phyloP scores from a whole-genome alignment of 345 rosid species.

The Bruguiera gymnorhiza region DNA sequence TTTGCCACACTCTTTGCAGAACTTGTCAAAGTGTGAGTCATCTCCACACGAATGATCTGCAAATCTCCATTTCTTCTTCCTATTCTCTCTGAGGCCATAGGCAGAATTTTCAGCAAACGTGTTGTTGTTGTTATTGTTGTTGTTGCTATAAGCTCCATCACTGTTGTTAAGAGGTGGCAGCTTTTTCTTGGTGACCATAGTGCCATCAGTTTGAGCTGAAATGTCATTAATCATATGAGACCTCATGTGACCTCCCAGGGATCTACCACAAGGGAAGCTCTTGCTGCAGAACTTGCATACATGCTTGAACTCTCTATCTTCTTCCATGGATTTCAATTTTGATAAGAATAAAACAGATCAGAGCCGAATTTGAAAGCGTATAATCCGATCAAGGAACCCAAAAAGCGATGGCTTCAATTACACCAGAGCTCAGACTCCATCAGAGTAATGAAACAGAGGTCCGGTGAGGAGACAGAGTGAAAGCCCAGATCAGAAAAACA shows the following conservation, averaged over 20 bases:
- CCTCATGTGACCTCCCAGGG: conserved; percentile 77
- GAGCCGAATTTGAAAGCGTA: neutral
- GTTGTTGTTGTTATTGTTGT: neutral
- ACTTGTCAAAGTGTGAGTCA: conserved; percentile 27
- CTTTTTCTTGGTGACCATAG: conserved; percentile 35
- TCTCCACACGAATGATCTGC: conserved; percentile 23
- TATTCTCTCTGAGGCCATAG: conserved; percentile 52
- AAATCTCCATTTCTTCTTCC: conserved; percentile 49
- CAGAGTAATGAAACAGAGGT: conserved; percentile 24
- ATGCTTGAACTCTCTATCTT: conserved; percentile 13
- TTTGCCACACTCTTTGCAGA: conserved; percentile 49
- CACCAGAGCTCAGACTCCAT: neutral
- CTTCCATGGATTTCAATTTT: conserved; percentile 2
- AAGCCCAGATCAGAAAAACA: conserved; percentile 37
- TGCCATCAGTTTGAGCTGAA: conserved; percentile 30
- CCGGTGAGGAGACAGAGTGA: neutral
- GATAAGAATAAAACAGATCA: neutral
- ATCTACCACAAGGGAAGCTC: conserved; percentile 60
- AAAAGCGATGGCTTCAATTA: no score
- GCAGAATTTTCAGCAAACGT: conserved; percentile 12
- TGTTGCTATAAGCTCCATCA: conserved; percentile 5
- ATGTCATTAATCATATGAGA: conserved; percentile 48
- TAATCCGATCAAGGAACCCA: no score
- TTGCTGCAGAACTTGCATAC: conserved; percentile 51
- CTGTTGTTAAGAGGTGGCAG: conserved; percentile 21